Base-by-base conservation (phyloP, 2,329 filamentous ascomycete species). In the Aspergillus tanneri region DNA sequence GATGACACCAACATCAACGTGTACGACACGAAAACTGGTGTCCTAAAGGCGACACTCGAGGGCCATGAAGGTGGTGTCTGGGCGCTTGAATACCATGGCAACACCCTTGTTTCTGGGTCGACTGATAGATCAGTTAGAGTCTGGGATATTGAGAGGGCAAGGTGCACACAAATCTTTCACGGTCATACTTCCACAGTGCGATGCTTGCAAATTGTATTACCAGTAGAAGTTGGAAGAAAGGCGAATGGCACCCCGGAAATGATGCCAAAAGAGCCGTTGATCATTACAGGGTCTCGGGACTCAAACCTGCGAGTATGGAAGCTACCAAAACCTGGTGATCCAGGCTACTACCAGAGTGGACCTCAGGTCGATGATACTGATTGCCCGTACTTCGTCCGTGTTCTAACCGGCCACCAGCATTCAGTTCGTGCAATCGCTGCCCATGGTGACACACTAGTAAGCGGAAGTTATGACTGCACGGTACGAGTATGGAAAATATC, bases 111-210 rank as follows among this genome's bases (percentile, higher is more conserved):
- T 2, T 99, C 93, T 12, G 93, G 93, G 2, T 96, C 91, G 5
- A 99, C 93, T 0, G 93, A 99, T 70, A 81, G 93, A 38, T 95
- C 93, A 9, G 93, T 99, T n/a, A 85, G 93, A n/a, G 92, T 99
- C 0, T 99, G 93, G 93, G 92, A 99, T 66, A 96, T 99, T 55
- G 90, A 95, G 64, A 87, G 87, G 60, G 93, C 91, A 0, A 82
- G 88, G 37, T 96, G 92, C 69, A 92, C 91, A 9, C 93, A 99
- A 66, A 86, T 96, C 0, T 99, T 99, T 67, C 91, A 96, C 64
- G 95, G 93, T 0, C 93, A 99, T 66, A 99, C 93, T 8, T 97
- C 92, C 34, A 99, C 93, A 11, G 93, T 99, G 3, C 86, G 93
- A 55, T 99, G 93, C 65, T 75, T 99, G 52, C 91, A 97, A 65